Evolutionary conservation across 208 protist species (phyloP), one percentile per base, ranked within the genome.

Genomic region (Leishmania arabica): DNA sequence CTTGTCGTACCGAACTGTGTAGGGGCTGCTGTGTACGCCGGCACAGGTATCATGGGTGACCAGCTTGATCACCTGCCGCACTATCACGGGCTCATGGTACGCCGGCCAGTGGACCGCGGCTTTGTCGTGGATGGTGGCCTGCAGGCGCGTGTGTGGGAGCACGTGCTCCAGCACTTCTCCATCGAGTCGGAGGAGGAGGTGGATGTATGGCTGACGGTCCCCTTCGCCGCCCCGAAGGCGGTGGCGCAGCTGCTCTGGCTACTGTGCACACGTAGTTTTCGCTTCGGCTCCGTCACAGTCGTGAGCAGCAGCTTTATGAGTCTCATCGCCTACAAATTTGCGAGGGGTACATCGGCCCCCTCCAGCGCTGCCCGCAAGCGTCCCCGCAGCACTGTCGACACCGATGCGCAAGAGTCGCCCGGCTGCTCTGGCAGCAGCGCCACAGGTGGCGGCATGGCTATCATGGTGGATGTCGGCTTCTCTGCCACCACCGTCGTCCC

Each of bases 401-500:
- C 24, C 56, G 56, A 64, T 49, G 53, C 45, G 42, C 8, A n/a
- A n/a, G 45, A 31, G 34, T 54, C 15, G 45, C 21, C 6, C 24
- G 45, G 37, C 65, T 17, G 27, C 69, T 31, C 69, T 31, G 69
- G 19, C 27, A n/a, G 2, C 72, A 76, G 49, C 24, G 31, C 11
- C 42, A 51, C 49, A 2, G n/a, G 9, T 6, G 42, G 19, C 31
- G 66, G 24, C 51, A 24, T 49, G 19, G 93, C 81, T 1, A 70
- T 96, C 11, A 79, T 96, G 27, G 88, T 97, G 53, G 92, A 97
- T 74, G 88, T 89, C 53, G 94, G 94, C 68, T 96, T 95, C 85
- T 97, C 94, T 7, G 79, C 84, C 45, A 92, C 90, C 70, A 94
- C 89, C 19, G 80, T 95, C 34, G 87, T 94, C 8, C 94, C 94